A percentile compares a stretch with the other conserved stretches of the same genome.
These are phyloP conservation scores for Graphiopsis chlorocephala DNA, from an alignment of 2,329 filamentous ascomycete genomes.

Conservation along the genomic window DNA sequence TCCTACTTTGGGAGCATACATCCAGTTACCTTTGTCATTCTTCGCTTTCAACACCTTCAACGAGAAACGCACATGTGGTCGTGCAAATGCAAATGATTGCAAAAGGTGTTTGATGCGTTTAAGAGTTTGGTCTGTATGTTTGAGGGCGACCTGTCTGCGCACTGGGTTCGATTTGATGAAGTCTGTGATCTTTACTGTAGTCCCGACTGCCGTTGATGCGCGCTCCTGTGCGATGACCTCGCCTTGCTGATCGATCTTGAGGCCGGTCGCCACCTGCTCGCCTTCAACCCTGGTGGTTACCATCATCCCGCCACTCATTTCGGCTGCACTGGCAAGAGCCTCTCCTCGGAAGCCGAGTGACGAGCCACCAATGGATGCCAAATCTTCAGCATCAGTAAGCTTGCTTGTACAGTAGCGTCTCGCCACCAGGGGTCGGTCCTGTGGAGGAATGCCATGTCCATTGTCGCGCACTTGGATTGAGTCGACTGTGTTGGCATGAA, in stretches of 20 bases:
- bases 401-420: constrained; percentile 72
- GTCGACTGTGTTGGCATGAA: constrained; percentile 66
- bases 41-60: constrained; percentile 58
- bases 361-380: constrained; percentile 54
- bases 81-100: constrained; percentile 63
- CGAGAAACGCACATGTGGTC: constrained; percentile 59
- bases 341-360: constrained; percentile 76
- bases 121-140: constrained; percentile 57
- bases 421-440: constrained; percentile 63
- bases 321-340: constrained; percentile 65
- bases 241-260: constrained; percentile 53
- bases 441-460: constrained; percentile 64
- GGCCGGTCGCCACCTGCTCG: constrained; percentile 56
- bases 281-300: constrained; percentile 63
- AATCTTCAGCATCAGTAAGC: constrained; percentile 61
- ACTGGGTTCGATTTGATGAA: constrained; percentile 64
- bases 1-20: constrained; percentile 57
- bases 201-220: constrained; percentile 62
- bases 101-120: constrained; percentile 59
- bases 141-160: constrained; percentile 57
- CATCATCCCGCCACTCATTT: constrained; percentile 54
- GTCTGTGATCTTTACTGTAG: constrained; percentile 60
- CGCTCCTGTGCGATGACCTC: constrained; percentile 38
- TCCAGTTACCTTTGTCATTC: constrained; percentile 55
- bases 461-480: constrained; percentile 70